Evolutionary conservation across 371 early-diverging fungal species (phyloP).

Genomic region (Entomophthora muscae): DNA sequence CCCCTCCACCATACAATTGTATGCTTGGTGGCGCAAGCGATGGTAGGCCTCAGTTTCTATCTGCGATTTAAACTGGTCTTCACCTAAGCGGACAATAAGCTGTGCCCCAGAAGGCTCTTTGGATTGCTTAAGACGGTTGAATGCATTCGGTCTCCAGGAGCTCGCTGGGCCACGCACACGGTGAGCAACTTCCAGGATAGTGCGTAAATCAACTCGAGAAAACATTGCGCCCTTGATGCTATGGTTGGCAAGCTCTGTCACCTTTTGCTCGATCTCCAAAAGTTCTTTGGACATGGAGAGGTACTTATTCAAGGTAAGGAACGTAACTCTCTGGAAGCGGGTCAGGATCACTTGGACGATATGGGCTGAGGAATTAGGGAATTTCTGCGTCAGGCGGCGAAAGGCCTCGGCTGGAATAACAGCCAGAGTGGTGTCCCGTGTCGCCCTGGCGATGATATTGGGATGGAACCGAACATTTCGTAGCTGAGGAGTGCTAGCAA

Average conservation of each 20-base stretch:
- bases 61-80: not conserved
- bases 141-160: not conserved
- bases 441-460: conserved; percentile 68
- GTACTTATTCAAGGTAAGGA: conserved; percentile 78
- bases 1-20: conserved; percentile 14
- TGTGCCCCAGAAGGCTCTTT: not conserved
- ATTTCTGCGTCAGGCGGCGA: conserved; percentile 64
- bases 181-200: not conserved
- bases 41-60: not conserved
- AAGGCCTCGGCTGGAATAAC: conserved; percentile 92
- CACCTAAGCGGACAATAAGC: not conserved
- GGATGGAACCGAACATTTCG: conserved; percentile 27
- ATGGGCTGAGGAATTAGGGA: conserved; percentile 86
- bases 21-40: conserved; percentile 7
- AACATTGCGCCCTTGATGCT: conserved; percentile 10
- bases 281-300: conserved; percentile 80
- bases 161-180: too few species aligned
- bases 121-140: not conserved
- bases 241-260: conserved; percentile 49
- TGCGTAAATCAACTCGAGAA: not conserved
- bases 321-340: conserved; percentile 86
- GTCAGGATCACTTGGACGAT: conserved; percentile 91
- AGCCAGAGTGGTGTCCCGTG: conserved; percentile 75
- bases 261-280: conserved; percentile 52
- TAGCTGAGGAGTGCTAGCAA: conserved; percentile 5